Evolutionary conservation across 345 rosid species (phyloP).

Genomic region (Eucalyptus pauciflora): DNA sequence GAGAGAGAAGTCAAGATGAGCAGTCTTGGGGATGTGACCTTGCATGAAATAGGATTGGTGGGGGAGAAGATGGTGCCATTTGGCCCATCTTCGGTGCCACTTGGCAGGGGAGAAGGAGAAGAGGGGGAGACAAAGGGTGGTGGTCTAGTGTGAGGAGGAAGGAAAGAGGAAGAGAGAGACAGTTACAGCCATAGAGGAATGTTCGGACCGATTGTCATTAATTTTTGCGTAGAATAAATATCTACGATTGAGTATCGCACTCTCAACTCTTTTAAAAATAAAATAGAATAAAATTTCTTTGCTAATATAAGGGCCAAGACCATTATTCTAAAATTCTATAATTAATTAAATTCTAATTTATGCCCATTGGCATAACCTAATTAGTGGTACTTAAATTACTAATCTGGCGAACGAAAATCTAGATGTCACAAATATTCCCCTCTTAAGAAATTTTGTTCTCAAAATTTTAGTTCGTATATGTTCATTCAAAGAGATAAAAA

Average conservation of each 20-base stretch:
- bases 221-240: too few species aligned
- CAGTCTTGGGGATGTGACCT: background rate
- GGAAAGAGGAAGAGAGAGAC: background rate
- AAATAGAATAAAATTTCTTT: too few species aligned
- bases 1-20: too few species aligned
- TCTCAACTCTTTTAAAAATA: background rate
- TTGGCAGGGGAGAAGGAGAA: background rate
- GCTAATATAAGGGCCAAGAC: background rate
- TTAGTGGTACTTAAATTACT: too few species aligned
- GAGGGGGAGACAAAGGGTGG: background rate
- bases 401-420: background rate
- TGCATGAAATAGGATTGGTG: background rate
- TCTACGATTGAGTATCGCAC: accelerated
- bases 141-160: background rate
- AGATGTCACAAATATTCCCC: background rate
- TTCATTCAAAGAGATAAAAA: too few species aligned
- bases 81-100: background rate
- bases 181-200: background rate
- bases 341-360: too few species aligned
- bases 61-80: background rate
- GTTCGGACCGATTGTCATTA: background rate
- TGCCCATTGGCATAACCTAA: background rate
- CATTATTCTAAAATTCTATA: too few species aligned
- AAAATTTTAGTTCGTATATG: too few species aligned
- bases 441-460: too few species aligned